Evolutionary conservation across 2,329 filamentous ascomycete species (phyloP).

Genomic region (Pseudogymnoascus sp.): DNA sequence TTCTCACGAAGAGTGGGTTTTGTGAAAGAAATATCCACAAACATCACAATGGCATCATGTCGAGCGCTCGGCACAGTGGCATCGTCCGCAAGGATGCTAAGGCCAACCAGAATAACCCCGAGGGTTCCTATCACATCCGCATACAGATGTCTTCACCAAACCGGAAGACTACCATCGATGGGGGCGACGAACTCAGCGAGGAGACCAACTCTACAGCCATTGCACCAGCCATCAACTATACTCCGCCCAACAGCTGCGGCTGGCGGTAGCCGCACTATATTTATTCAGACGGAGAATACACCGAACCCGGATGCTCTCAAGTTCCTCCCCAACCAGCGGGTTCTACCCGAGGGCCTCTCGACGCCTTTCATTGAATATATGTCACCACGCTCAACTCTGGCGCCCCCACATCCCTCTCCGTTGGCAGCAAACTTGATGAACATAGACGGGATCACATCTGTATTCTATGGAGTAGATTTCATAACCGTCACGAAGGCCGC

Average conservation of each 20-base stretch:
- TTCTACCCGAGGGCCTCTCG: constrained; percentile 66
- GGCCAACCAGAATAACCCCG: background rate
- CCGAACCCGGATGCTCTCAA: constrained; percentile 95
- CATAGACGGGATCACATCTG: constrained; percentile 86
- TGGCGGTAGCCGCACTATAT: constrained; percentile 63
- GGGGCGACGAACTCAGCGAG: constrained; percentile 38
- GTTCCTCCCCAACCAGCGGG: constrained; percentile 82
- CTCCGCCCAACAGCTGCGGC: constrained; percentile 33
- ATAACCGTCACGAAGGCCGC: constrained; percentile 91
- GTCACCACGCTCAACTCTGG: constrained; percentile 76
- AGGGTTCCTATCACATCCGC: constrained; percentile 22
- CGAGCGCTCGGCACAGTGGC: background rate
- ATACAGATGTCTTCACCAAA: constrained; percentile 34
- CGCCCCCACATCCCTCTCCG: constrained; percentile 82
- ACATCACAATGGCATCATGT: background rate
- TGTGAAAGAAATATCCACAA: background rate
- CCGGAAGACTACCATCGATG: constrained; percentile 37
- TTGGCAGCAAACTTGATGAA: constrained; percentile 85
- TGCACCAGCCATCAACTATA: constrained; percentile 33
- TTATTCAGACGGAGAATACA: constrained; percentile 94
- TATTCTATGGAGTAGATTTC: constrained; percentile 92
- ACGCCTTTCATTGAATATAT: constrained; percentile 88
- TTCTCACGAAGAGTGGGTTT: background rate
- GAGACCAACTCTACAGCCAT: constrained; percentile 37
- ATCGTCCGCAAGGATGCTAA: background rate